These are phyloP conservation scores for Brassica balearica DNA, from an alignment of 441 rosid species.

Conservation along the genomic window DNA sequence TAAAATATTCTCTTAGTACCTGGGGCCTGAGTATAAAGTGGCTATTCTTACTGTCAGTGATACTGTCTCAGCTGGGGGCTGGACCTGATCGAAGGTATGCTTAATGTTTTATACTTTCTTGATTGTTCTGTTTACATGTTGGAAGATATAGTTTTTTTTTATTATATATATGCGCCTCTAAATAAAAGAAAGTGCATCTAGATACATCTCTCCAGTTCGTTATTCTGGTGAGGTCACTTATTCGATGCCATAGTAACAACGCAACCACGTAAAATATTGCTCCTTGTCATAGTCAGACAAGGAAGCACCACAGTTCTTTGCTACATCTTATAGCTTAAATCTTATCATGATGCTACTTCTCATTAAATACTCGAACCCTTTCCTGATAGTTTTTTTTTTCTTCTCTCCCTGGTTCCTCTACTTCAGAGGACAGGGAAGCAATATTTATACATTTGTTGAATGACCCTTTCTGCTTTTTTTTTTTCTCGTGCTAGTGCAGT, in stretches of 20 bases:
- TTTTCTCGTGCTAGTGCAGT: slow-evolving; percentile 53
- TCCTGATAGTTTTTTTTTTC: no score
- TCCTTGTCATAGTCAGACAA: slow-evolving; percentile 58
- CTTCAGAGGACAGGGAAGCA: no score
- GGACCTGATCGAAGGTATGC: slow-evolving; percentile 92
- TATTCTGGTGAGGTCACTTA: slow-evolving; percentile 81
- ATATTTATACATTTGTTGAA: no score
- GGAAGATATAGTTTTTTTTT: not conserved
- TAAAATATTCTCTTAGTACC: no score
- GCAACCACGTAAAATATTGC: slow-evolving; percentile 60
- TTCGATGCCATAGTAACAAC: slow-evolving; percentile 73
- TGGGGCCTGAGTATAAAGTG: slow-evolving; percentile 52
- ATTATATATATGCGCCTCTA: no score
- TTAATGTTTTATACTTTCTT: slow-evolving; percentile 19
- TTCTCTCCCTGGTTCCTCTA: no score
- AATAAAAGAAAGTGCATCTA: slow-evolving; percentile 30
- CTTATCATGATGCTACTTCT: not conserved
- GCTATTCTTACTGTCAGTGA: slow-evolving; percentile 82
- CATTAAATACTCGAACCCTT: not conserved
- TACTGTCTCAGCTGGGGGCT: slow-evolving; percentile 81
- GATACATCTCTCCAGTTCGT: slow-evolving; percentile 83
- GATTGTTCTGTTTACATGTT: slow-evolving; percentile 2
- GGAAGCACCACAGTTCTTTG: slow-evolving; percentile 53
- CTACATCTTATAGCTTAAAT: slow-evolving; percentile 46
- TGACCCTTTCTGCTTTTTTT: slow-evolving; percentile 2